These are phyloP conservation scores for Colletotrichum scovillei DNA, from an alignment of 2,329 filamentous ascomycete species.

Conservation along the genomic window DNA sequence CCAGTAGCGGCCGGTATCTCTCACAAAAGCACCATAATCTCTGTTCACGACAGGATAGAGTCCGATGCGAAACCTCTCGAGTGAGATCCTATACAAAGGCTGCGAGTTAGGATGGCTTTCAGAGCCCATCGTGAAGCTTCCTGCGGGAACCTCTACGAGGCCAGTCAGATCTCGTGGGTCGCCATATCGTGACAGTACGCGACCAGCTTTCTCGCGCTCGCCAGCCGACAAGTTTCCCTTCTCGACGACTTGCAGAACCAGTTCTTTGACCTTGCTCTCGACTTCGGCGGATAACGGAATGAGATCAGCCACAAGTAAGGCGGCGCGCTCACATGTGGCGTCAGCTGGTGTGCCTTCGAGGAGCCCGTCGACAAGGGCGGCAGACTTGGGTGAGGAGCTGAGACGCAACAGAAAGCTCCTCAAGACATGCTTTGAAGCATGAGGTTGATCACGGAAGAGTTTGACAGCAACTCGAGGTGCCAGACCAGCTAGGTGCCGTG, in stretches of 20 bases:
- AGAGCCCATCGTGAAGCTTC: conserved; percentile 19
- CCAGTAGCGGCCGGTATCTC: conserved; percentile 10
- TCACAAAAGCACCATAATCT: conserved; percentile 1
- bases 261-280: neutral
- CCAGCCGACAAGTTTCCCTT: neutral
- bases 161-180: conserved; percentile 17
- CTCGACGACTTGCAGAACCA: neutral
- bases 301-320: conserved; percentile 6
- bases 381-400: neutral
- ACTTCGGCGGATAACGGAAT: neutral
- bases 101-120: conserved; percentile 20
- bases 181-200: neutral
- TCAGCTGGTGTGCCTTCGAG: neutral
- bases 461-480: neutral
- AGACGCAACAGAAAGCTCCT: conserved; percentile 1
- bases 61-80: conserved; percentile 1
- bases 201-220: conserved; percentile 7
- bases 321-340: neutral
- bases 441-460: neutral
- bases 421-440: neutral
- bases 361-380: neutral
- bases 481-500: neutral
- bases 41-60: conserved; percentile 10
- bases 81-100: neutral
- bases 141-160: conserved; percentile 3